Percentiles rank a stretch among this genome's conserved stretches.
phyloP scores from a whole-genome alignment of 23 red algal species.

The Gracilaria caudata region DNA sequence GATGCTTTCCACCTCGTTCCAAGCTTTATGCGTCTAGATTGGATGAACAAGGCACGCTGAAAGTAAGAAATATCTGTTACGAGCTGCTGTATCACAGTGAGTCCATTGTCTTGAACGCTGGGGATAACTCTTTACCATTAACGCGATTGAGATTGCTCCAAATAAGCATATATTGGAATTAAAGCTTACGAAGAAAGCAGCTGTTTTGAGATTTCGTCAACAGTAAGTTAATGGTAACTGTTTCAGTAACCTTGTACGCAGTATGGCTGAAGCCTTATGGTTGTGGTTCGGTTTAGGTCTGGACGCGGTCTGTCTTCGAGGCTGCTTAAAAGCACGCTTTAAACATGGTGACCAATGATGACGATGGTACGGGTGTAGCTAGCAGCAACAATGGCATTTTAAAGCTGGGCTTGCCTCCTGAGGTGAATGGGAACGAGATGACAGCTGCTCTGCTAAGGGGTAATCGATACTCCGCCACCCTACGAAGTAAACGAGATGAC shows the following conservation, averaged over 20 bases:
- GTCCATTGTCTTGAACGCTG: neutral
- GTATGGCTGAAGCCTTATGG: neutral
- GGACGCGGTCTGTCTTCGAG: neutral
- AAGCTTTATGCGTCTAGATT: neutral
- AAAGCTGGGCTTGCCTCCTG: neutral
- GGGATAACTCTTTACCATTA: too few relatives aligned
- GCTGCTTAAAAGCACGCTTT: neutral
- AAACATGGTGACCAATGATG: neutral
- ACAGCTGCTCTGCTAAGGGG: neutral
- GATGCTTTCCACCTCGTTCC: slow-evolving; percentile 13
- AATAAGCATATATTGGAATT: neutral
- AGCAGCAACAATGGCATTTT: neutral
- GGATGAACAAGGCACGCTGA: neutral
- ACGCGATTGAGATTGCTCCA: neutral
- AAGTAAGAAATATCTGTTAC: neutral
- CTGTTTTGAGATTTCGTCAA: neutral
- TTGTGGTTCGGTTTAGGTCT: neutral
- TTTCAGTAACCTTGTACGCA: neutral
- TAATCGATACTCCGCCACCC: neutral
- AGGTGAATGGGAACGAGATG: neutral
- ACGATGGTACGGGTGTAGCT: neutral
- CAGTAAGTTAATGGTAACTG: neutral
- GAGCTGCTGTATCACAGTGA: neutral
- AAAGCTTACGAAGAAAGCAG: neutral
- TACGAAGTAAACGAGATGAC: neutral